Evolutionary conservation across 495 filamentous ascomycete genomes (phyloP), one percentile per base, ranked within the genome.

Genomic region (Aspergillus avenaceus): DNA sequence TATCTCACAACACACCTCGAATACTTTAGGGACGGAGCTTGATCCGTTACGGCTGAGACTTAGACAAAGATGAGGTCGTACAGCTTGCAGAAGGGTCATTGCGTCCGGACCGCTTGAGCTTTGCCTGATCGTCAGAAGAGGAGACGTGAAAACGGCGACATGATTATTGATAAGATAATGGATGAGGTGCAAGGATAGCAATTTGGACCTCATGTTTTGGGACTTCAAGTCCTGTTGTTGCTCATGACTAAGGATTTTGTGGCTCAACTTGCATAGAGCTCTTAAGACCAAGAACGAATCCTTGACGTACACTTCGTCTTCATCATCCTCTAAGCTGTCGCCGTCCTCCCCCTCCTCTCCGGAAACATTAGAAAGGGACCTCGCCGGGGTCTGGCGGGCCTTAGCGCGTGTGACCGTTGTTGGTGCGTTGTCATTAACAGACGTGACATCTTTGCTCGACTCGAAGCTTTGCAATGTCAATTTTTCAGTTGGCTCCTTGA

Each of bases 251-350:
- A 99, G 71, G 32, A 88, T 71, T 61, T 97, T 99, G 48, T 91
- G 96, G 52, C 91, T 96, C 36, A 99, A 76, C 63, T 96, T 96
- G 76, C 95, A 99, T 69, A 99, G 91, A 8, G 95, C 93, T 19
- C 95, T 81, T 75, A 99, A 96, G 25, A 99, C 91, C 12, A 99
- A 75, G 64, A 96, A 99, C 12, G 95, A 90, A 67, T 99, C 95
- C 59, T 92, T 88, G 48, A 96, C 86, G 61, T 91, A 97, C 5
- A 97, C 87, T 58, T 99, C 95, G 60, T 97, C 95, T 54, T 96
- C 91, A 50, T 93, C 90, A 36, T 97, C 95, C 50, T 96, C 90
- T 8, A 82, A 71, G 8, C 67, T 68, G 36, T 84, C 75, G 45
- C 68, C 80, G 46, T 74, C 77, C 38, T 73, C 67, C 14, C 49